Base-by-base conservation (phyloP, 495 filamentous ascomycete genomes). In the Margaritispora aquatica region DNA sequence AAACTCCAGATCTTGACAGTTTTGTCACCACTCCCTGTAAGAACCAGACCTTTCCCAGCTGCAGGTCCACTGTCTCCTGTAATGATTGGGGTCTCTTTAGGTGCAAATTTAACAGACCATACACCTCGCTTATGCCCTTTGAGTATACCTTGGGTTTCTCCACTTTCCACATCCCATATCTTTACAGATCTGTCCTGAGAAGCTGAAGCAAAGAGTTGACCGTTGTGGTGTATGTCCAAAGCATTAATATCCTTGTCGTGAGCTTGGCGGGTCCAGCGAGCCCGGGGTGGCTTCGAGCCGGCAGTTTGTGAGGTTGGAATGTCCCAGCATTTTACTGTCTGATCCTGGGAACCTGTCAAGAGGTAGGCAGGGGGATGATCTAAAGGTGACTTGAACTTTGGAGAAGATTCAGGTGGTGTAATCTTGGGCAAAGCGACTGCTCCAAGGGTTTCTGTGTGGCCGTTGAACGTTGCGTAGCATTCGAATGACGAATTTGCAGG, bases 161-260 rank as follows among this genome's bases (percentile, higher is more conserved):
- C 90, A 59, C 89, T 88, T 64, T 93, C 87, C 10, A 84, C 77
- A 17, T 89, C 88, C 89, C 92, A 97, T 51, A 99, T 96, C 75
- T 97, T 97, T 60, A 96, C 90, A 0, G 90, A 95, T 54, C 88
- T 87, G 71, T 99, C 94, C 71, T 97, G 94, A 11, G 93, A 97
- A 34, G 94, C 94, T 0, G 92, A 96, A 13, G 95, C 94, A 70
- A 97, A 96, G 0, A 96, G 71, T 17, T 79, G 77, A 15, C 80
- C 80, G 15, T 78, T 76, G 23, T 84, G 80, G 63, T 87, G 88
- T 31, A 92, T 77, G 57, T 94, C 90, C 19, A 99, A 76, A 3
- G 94, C 90, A 63, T 99, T 99, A 75, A 99, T 99, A 63, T 99
- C 94, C 65, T 97, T 99, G 58, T 99, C 94, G 70, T 99, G 94